phyloP scores from a whole-genome alignment of 306 rosid species.

The Argentina anserina region DNA sequence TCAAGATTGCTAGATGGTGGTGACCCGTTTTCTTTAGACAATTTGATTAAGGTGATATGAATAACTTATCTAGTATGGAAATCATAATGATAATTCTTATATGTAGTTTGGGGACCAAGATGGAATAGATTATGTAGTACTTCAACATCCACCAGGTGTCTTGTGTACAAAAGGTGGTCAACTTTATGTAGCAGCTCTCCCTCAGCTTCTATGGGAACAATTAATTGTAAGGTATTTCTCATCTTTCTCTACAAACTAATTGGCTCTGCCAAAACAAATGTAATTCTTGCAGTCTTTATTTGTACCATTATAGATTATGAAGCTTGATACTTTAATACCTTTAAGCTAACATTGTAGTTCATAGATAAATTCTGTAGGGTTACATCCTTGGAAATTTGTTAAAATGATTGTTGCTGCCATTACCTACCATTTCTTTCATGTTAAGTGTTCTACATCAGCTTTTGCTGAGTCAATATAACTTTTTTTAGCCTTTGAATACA shows the following conservation, averaged over 20 bases:
- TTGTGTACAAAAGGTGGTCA: slow-evolving; percentile 59
- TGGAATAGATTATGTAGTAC: slow-evolving; percentile 82
- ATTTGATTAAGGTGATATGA: slow-evolving; percentile 70
- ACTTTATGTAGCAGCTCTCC: slow-evolving; percentile 63
- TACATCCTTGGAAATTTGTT: too few species aligned
- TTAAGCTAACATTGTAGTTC: too few species aligned
- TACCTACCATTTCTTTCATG: too few species aligned
- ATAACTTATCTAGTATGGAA: neutral
- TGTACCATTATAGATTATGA: neutral
- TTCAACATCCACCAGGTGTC: slow-evolving; percentile 90
- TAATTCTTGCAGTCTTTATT: neutral
- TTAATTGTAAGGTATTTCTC: slow-evolving; percentile 81
- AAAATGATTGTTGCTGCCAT: too few species aligned
- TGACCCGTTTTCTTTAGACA: slow-evolving; percentile 71
- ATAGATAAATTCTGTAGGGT: too few species aligned
- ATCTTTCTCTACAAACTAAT: slow-evolving; percentile 2
- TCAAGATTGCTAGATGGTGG: slow-evolving; percentile 88
- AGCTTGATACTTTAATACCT: too few species aligned
- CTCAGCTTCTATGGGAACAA: slow-evolving; percentile 58
- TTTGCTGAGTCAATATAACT: too few species aligned
- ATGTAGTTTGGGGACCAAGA: slow-evolving; percentile 92
- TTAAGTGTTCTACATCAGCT: too few species aligned
- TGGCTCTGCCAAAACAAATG: neutral
- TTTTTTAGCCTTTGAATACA: too few species aligned
- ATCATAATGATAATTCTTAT: slow-evolving; percentile 19